Evolutionary conservation across 202 grass and related monocot species (phyloP).

Genomic region (Miscanthus sacchariflorus): DNA sequence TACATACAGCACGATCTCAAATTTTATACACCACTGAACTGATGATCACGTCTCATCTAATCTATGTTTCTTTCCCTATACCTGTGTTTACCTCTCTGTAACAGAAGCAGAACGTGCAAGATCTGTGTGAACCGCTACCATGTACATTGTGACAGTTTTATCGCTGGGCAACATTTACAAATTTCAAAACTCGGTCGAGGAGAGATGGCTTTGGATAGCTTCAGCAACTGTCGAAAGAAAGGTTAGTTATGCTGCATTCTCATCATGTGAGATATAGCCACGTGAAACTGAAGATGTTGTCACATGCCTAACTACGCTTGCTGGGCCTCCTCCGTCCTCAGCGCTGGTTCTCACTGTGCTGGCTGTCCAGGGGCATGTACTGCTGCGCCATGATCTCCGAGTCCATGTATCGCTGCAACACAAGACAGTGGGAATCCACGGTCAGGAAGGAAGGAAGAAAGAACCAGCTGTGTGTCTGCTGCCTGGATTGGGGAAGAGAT

Average conservation of each 20-base stretch:
- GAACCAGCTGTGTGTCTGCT: neutral
- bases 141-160: neutral
- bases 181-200: neutral
- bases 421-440: neutral
- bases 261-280: too few relatives aligned
- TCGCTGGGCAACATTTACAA: too few relatives aligned
- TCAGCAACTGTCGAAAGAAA: neutral
- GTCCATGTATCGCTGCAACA: slow-evolving; percentile 85
- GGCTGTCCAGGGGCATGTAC: slow-evolving; percentile 87
- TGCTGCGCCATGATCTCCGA: slow-evolving; percentile 80
- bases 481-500: neutral
- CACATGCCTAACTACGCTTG: slow-evolving; percentile 42
- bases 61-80: slow-evolving; percentile 20
- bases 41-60: neutral
- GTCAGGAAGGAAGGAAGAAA: neutral
- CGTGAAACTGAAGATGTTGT: neutral
- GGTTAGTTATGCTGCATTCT: neutral
- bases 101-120: neutral
- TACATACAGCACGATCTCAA: neutral
- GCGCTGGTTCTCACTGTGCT: slow-evolving; percentile 58
- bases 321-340: slow-evolving; percentile 61
- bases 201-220: neutral
- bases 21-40: slow-evolving; percentile 4
- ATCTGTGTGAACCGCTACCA: neutral
- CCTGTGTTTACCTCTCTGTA: neutral